Conservation (phyloP, 306 rosid species). For the Urtica urens region DNA sequence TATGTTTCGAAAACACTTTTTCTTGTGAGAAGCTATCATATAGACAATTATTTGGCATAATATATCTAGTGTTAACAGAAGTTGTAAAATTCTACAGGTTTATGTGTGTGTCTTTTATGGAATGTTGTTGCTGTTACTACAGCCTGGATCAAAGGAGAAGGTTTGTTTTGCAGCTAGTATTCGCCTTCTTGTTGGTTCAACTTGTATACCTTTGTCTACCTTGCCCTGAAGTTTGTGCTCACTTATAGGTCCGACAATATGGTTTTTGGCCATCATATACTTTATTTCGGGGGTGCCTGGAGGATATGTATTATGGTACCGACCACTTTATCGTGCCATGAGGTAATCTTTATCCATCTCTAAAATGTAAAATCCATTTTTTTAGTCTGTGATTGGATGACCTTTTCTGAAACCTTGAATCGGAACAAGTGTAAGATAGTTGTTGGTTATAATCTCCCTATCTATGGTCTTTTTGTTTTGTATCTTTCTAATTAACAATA, state of each 20-base stretch:
- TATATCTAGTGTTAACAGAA: constrained; percentile 11
- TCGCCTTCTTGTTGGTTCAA: constrained; percentile 1
- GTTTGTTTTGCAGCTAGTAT: constrained; percentile 29
- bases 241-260: constrained; percentile 56
- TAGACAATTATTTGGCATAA: too few species aligned
- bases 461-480: too few species aligned
- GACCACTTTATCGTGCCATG: constrained; percentile 92
- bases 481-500: too few species aligned
- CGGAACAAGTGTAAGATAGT: too few species aligned
- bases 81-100: constrained; percentile 43
- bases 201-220: constrained; percentile 12
- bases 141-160: constrained; percentile 86
- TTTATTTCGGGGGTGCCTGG: constrained; percentile 66
- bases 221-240: constrained; percentile 18
- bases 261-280: constrained; percentile 80
- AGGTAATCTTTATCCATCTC: constrained; percentile 44
- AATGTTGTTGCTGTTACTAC: constrained; percentile 63
- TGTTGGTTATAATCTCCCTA: too few species aligned
- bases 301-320: constrained; percentile 80
- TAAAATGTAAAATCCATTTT: too few species aligned
- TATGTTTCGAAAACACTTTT: too few species aligned
- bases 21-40: too few species aligned
- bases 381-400: too few species aligned
- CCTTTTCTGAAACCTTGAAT: too few species aligned
- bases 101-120: constrained; percentile 64